These are phyloP conservation scores for Lentinula lateritia DNA, from an alignment of 768 basidiomycete species.

Conservation along the genomic window DNA sequence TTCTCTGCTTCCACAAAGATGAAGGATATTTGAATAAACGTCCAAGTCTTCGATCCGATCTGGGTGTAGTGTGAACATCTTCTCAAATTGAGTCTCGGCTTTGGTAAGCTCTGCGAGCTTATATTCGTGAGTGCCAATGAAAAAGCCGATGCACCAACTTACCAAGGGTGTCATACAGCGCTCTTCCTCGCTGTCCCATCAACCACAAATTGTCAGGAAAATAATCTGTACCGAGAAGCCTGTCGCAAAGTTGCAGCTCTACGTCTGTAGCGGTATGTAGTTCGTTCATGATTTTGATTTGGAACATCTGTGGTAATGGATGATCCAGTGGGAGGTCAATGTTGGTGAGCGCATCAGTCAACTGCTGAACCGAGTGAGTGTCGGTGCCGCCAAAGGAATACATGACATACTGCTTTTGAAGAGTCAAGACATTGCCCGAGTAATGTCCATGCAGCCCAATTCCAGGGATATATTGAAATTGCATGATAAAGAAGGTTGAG, in stretches of 20 bases:
- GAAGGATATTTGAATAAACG: conserved; percentile 75
- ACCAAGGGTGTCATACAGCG: conserved; percentile 45
- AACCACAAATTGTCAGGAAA: conserved; percentile 66
- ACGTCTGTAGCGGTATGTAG: conserved; percentile 59
- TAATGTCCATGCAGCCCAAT: conserved; percentile 69
- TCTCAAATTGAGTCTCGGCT: conserved; percentile 10
- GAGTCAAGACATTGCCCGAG: conserved; percentile 45
- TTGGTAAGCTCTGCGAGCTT: conserved; percentile 24
- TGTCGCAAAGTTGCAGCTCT: conserved; percentile 56
- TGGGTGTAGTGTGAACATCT: conserved; percentile 47
- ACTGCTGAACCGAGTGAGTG: conserved; percentile 17
- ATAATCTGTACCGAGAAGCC: conserved; percentile 43
- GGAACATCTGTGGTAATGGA: conserved; percentile 59
- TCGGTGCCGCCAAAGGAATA: neutral
- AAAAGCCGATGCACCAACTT: conserved; percentile 17
- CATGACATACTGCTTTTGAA: neutral
- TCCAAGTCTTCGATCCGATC: conserved; percentile 76
- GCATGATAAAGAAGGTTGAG: conserved; percentile 56
- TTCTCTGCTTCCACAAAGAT: conserved; percentile 64
- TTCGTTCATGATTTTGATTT: conserved; percentile 63
- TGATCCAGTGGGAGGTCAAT: conserved; percentile 47
- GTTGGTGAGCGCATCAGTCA: conserved; percentile 37
- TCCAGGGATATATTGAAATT: conserved; percentile 56
- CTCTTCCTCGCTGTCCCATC: conserved; percentile 58
- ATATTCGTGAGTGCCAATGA: neutral